Percentiles rank a stretch among this genome's conserved stretches.
These are phyloP conservation scores for Moesziomyces parantarcticus DNA, from an alignment of 1,284 basidiomycete species.

Conservation along the genomic window DNA sequence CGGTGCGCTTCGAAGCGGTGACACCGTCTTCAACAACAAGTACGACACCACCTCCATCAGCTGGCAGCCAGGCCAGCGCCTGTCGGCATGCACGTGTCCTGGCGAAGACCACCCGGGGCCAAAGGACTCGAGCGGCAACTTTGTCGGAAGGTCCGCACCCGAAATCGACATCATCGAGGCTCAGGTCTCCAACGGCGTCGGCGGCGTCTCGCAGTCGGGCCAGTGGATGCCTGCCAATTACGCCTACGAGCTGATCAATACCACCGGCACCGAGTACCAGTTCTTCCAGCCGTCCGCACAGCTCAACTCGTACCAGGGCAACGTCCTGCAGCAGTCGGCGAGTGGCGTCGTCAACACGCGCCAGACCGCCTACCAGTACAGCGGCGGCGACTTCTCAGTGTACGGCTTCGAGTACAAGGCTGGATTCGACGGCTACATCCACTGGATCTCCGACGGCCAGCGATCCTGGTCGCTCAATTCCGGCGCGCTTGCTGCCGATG, in stretches of 20 bases:
- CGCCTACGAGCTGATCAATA: constrained; percentile 58
- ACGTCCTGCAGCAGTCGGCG: constrained; percentile 63
- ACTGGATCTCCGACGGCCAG: constrained; percentile 66
- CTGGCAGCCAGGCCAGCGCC: constrained; percentile 81
- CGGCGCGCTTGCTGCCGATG: constrained; percentile 78
- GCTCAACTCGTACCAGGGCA: constrained; percentile 59
- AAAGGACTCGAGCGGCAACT: constrained; percentile 75
- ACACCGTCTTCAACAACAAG: constrained; percentile 75
- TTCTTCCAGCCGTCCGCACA: constrained; percentile 45
- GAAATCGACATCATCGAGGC: constrained; percentile 79
- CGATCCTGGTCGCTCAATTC: constrained; percentile 72
- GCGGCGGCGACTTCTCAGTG: constrained; percentile 50
- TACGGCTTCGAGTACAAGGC: constrained; percentile 70
- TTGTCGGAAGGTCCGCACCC: constrained; percentile 76
- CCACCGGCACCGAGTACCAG: constrained; percentile 55
- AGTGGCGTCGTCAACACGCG: constrained; percentile 54
- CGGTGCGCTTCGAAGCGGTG: constrained; percentile 79
- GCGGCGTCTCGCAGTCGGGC: constrained; percentile 80
- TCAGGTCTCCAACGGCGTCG: constrained; percentile 66
- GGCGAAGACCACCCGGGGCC: constrained; percentile 86
- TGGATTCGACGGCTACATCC: constrained; percentile 76
- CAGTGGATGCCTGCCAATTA: constrained; percentile 78
- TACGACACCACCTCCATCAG: constrained; percentile 51
- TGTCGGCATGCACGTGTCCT: constrained; percentile 77
- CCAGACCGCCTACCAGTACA: constrained; percentile 55